Evolutionary conservation across 2,329 filamentous ascomycete genomes (phyloP), one percentile per base, ranked within the genome.

Genomic region (Exophiala bonariae): DNA sequence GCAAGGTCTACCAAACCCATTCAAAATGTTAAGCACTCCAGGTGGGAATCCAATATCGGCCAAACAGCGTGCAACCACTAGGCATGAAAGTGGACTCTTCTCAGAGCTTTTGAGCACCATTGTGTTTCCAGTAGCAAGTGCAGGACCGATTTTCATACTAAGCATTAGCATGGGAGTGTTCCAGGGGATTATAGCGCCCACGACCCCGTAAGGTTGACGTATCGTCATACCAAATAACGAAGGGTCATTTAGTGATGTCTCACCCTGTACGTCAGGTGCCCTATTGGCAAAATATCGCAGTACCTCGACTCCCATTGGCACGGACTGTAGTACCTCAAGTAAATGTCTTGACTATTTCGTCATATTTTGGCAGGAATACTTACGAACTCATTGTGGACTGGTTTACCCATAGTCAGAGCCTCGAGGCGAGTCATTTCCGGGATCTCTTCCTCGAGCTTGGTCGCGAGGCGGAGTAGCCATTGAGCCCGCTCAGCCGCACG

Each of bases 201-300:
- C 89, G 55, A 87, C 83, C 68, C 85, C 84, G 51, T 87, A 75
- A 10, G 88, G 86, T 78, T 92, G 87, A 58, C 81, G 78, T 63
- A 76, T 75, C 58, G 85, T 87, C 75, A 90, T 91, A 75, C 85
- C 82, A 75, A 92, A 87, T 67, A 81, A 85, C 50, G 87, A 83
- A 37, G 81, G 79, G 41, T 79, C 77, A 57, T 87, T 84, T 59
- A 91, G 86, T 54, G 89, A 80, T 49, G 87, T 86, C 77, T 88
- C 87, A 69, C 87, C 87, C 71, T 85, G 77, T 58, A 90, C 85
- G 83, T 93, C 92, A 76, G 91, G 87, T 60, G 87, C 85, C 85
- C 86, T 91, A 49, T 87, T 87, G 63, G 79, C 87, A 60, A 89
- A 89, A 74, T 89, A 95, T 70, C 88, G 81, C 61, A 95, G 68